These are phyloP conservation scores for Peronospora destructor DNA, from an alignment of 352 stramenopile species.

Conservation along the genomic window DNA sequence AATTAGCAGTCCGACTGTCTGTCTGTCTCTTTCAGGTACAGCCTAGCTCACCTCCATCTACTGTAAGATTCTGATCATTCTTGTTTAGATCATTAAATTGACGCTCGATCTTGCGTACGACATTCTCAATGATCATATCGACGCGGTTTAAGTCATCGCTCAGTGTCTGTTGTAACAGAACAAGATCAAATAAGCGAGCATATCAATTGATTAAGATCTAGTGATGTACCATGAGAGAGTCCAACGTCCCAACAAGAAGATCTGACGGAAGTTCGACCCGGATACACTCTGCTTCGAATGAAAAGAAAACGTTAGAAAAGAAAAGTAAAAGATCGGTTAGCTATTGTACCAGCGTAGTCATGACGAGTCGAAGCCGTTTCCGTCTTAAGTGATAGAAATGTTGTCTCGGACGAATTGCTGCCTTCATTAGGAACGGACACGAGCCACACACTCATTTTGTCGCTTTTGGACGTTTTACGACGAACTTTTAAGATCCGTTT, in stretches of 20 bases:
- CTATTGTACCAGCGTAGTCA: conserved; percentile 56
- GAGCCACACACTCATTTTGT: conserved; percentile 60
- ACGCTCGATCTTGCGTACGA: conserved; percentile 96
- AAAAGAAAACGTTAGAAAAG: no score
- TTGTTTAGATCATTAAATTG: conserved; percentile 93
- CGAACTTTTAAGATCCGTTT: no score
- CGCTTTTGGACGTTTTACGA: neutral
- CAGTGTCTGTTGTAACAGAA: conserved; percentile 37
- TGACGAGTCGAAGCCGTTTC: conserved; percentile 76
- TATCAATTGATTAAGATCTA: neutral
- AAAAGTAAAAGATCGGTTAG: neutral
- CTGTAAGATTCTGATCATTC: conserved; percentile 73
- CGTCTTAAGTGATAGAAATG: conserved; percentile 79
- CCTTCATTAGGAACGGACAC: conserved; percentile 82
- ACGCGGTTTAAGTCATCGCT: conserved; percentile 95
- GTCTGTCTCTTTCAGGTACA: neutral
- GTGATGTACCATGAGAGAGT: conserved; percentile 91
- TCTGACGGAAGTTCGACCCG: conserved; percentile 89
- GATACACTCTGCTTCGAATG: conserved; percentile 46
- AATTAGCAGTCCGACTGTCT: neutral
- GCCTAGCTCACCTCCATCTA: conserved; percentile 55
- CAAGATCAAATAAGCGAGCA: neutral
- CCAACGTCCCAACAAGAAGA: conserved; percentile 94
- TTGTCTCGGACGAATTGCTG: conserved; percentile 73
- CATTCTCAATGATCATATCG: conserved; percentile 90